A percentile compares a stretch with the other conserved stretches of the same genome.
Evolutionary conservation across 495 filamentous ascomycete genomes (phyloP).

Genomic region (Daldinia childiae): DNA sequence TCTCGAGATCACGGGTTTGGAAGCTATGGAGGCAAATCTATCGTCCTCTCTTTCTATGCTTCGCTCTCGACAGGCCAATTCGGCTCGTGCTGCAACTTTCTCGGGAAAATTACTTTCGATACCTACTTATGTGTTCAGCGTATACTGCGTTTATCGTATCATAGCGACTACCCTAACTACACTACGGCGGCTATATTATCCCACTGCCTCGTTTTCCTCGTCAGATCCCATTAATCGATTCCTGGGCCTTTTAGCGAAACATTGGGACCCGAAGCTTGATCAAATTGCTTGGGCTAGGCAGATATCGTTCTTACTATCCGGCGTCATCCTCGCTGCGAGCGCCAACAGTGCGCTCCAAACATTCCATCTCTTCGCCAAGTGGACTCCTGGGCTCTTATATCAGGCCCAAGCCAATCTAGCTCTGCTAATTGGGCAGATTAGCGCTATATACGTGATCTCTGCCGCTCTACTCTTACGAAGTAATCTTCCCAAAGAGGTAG

Average conservation of each 20-base stretch:
- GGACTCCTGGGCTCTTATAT: slow-evolving; percentile 70
- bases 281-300: slow-evolving; percentile 76
- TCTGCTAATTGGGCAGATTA: slow-evolving; percentile 76
- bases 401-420: slow-evolving; percentile 73
- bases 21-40: slow-evolving; percentile 76
- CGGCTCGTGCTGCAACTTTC: slow-evolving; percentile 68
- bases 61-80: slow-evolving; percentile 64
- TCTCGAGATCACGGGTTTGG: slow-evolving; percentile 80
- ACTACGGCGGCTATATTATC: slow-evolving; percentile 61
- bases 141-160: slow-evolving; percentile 82
- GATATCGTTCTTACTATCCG: slow-evolving; percentile 80
- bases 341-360: slow-evolving; percentile 81
- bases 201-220: slow-evolving; percentile 66
- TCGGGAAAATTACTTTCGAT: slow-evolving; percentile 67
- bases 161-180: slow-evolving; percentile 71
- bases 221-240: slow-evolving; percentile 82
- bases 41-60: slow-evolving; percentile 67
- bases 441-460: slow-evolving; percentile 80
- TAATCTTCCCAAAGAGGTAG: slow-evolving; percentile 76
- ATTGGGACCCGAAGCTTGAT: slow-evolving; percentile 77
- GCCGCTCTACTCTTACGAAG: slow-evolving; percentile 76
- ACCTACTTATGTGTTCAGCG: slow-evolving; percentile 71
- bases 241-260: slow-evolving; percentile 74
- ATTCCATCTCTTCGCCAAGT: slow-evolving; percentile 75
- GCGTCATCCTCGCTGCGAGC: slow-evolving; percentile 78